phyloP scores from a whole-genome alignment of 2,329 filamentous ascomycete genomes.

The Colletotrichum sp. region DNA sequence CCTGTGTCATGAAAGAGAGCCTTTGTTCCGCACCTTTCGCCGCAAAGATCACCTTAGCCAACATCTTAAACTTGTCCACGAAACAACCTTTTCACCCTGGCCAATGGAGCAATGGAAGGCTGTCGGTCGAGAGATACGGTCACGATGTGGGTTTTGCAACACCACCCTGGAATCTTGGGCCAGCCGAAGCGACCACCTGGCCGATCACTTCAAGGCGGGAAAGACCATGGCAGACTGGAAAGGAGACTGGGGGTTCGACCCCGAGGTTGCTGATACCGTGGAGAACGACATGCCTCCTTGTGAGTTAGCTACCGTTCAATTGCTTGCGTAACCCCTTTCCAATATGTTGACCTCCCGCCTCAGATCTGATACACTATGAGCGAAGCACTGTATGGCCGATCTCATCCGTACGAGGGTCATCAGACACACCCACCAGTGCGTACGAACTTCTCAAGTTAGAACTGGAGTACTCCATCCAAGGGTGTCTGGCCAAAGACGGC shows the following conservation, averaged over 20 bases:
- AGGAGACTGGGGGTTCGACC: conserved; percentile 44
- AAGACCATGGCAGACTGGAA: conserved; percentile 43
- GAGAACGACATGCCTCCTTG: conserved; percentile 42
- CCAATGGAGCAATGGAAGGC: conserved; percentile 49
- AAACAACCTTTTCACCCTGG: conserved; percentile 41
- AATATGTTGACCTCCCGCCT: conserved; percentile 36
- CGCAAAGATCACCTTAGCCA: conserved; percentile 48
- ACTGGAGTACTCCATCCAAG: conserved; percentile 29
- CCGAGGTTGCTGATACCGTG: conserved; percentile 35
- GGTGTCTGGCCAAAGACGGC: conserved; percentile 21
- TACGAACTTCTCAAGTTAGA: conserved; percentile 41
- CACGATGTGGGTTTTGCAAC: conserved; percentile 41
- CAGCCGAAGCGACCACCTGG: conserved; percentile 38
- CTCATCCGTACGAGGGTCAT: conserved; percentile 23
- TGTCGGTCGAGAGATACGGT: conserved; percentile 29
- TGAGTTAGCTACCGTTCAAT: neutral
- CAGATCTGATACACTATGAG: conserved; percentile 42
- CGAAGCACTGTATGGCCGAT: conserved; percentile 32
- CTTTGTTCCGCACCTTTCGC: conserved; percentile 30
- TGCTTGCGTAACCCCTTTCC: neutral
- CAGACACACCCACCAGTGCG: conserved; percentile 24
- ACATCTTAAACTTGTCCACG: conserved; percentile 45
- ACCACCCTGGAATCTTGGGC: conserved; percentile 36
- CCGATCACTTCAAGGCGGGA: conserved; percentile 41
- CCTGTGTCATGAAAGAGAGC: conserved; percentile 39